These are phyloP conservation scores for Botrytis paeoniae DNA, from an alignment of 2,329 filamentous ascomycete species.

Conservation along the genomic window DNA sequence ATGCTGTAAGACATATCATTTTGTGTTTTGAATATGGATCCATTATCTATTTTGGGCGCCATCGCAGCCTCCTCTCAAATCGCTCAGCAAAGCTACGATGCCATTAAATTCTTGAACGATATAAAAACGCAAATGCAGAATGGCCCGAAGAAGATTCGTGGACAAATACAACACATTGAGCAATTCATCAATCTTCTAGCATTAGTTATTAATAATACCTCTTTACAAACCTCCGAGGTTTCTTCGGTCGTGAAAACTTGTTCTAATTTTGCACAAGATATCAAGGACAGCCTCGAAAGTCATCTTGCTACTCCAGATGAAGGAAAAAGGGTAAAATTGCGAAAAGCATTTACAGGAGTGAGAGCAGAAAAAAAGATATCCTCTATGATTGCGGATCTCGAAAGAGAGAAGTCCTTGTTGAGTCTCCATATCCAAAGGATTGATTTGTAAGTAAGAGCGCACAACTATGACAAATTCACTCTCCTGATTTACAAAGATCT, in stretches of 20 bases:
- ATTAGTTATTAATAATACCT: slow-evolving; percentile 2
- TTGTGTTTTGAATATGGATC: slow-evolving; percentile 13
- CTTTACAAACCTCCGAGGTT: background rate
- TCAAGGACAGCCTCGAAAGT: background rate
- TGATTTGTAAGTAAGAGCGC: slow-evolving; percentile 13
- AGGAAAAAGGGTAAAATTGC: background rate
- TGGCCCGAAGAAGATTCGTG: background rate
- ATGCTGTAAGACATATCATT: background rate
- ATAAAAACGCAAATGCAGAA: slow-evolving; percentile 11
- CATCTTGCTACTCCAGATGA: background rate
- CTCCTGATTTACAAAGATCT: background rate
- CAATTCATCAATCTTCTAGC: background rate
- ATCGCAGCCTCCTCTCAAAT: slow-evolving; percentile 17
- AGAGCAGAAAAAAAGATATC: slow-evolving; percentile 9
- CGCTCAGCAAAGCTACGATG: background rate
- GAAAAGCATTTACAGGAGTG: slow-evolving; percentile 13
- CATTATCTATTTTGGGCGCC: slow-evolving; percentile 15
- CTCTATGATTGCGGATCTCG: slow-evolving; percentile 7
- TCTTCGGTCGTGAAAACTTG: slow-evolving; percentile 1
- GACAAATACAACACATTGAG: slow-evolving; percentile 14
- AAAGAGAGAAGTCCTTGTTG: slow-evolving; percentile 16
- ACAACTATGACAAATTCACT: background rate
- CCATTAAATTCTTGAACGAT: slow-evolving; percentile 5
- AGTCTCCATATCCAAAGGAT: slow-evolving; percentile 11
- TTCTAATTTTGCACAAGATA: background rate